phyloP scores from a whole-genome alignment of 2,329 filamentous ascomycete genomes.

The Colletotrichum camelliae region DNA sequence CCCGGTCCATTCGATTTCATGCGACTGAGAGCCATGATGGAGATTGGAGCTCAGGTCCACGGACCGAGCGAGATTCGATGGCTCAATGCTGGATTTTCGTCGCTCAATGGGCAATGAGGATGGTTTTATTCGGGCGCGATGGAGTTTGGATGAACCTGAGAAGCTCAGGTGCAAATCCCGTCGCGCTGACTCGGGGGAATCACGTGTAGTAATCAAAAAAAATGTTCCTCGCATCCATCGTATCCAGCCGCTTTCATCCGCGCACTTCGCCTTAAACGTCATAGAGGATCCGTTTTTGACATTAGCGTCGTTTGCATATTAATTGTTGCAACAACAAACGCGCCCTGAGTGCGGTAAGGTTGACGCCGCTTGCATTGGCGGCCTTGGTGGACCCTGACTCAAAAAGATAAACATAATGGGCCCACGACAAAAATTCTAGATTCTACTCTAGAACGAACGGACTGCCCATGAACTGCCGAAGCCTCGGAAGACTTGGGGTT shows the following conservation, averaged over 20 bases:
- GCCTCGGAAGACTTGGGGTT: neutral
- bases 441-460: neutral
- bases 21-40: constrained; percentile 31
- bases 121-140: neutral
- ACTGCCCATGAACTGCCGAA: neutral
- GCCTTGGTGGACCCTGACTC: neutral
- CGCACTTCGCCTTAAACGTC: neutral
- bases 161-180: neutral
- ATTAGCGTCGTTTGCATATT: neutral
- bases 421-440: neutral
- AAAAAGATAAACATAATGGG: neutral
- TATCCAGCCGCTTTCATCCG: neutral
- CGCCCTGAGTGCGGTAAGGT: neutral
- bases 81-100: neutral
- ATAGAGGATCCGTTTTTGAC: neutral
- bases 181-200: neutral
- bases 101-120: neutral
- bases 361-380: constrained; percentile 9
- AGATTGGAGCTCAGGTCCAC: neutral
- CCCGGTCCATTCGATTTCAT: constrained; percentile 31
- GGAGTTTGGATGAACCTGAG: neutral
- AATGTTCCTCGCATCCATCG: neutral
- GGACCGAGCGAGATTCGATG: neutral
- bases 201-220: neutral
- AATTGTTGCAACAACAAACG: neutral